Conservation (phyloP, 225 moss, liverwort and hornwort species). For the Physcomitrium patens region DNA sequence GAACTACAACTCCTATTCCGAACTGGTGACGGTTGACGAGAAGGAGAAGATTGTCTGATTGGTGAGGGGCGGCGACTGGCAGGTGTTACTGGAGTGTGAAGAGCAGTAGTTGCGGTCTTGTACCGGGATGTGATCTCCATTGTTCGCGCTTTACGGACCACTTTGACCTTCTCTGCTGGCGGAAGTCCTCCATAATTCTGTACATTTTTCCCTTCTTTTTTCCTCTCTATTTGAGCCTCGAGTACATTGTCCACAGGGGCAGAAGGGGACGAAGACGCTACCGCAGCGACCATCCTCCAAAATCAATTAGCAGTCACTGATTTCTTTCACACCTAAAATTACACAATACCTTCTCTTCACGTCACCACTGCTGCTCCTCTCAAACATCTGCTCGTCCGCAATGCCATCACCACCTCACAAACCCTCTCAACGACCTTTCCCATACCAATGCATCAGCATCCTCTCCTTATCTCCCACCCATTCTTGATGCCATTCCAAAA, state of each 20-base stretch:
- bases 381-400: constrained; percentile 15
- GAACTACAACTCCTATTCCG: constrained; percentile 47
- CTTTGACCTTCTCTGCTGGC: constrained; percentile 80
- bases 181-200: constrained; percentile 67
- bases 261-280: constrained; percentile 74
- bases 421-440: constrained; percentile 3
- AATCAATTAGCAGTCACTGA: constrained; percentile 14
- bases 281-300: constrained; percentile 91
- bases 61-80: constrained; percentile 57
- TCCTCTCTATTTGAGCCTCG: constrained; percentile 66
- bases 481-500: constrained; percentile 33
- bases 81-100: constrained; percentile 39
- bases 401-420: not conserved
- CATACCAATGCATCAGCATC: constrained; percentile 19
- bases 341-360: constrained; percentile 13
- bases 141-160: constrained; percentile 75
- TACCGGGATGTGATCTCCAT: constrained; percentile 99
- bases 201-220: constrained; percentile 64
- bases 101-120: constrained; percentile 55
- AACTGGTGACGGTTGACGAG: constrained; percentile 61
- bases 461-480: constrained; percentile 30
- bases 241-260: constrained; percentile 39
- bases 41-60: constrained; percentile 57
- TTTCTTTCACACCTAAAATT: constrained; percentile 20
- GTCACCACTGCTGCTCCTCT: constrained; percentile 6